Evolutionary conservation across 208 protist species (phyloP), one percentile per base, ranked within the genome.

Genomic region (Leishmania lainsoni): DNA sequence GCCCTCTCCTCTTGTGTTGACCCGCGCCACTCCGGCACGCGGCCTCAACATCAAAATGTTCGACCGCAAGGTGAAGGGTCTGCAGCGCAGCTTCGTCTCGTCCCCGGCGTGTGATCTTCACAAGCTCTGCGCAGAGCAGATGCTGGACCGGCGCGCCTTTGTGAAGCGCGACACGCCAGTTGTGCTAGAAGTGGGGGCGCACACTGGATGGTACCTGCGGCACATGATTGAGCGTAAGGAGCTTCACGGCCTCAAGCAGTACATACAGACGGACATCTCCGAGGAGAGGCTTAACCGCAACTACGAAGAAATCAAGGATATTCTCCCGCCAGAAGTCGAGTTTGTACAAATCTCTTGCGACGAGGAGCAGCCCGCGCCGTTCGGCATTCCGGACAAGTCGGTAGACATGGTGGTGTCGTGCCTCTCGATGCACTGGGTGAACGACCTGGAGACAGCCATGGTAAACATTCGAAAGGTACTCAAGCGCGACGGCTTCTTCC

Each of bases 351-450:
- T 96, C 65, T 96, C 90, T 86, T 96, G 91, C 78, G 95, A 98
- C 59, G 94, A 98, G 78, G 93, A 98, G 86, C 78, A 90, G 77
- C 66, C 77, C 17, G 79, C 83, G 56, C 93, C 95, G 3, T 97
- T 96, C 80, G 92, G 92, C 42, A 89, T 96, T 51, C 93, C 92
- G 6, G 88, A 92, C 75, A 88, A 92, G 65, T 95, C 93, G n/a
- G 93, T 98, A 22, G 95, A 98, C 78, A 96, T 98, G 92, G 90
- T 91, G 5, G 89, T 96, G 4, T 95, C 95, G 39, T 96, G 92
- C 76, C 87, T 98, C 17, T 96, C 91, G 12, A 93, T 98, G 92
- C 95, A 98, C 82, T 98, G 95, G 95, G 93, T 97, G 56, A 98
- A 98, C 78, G 93, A 98, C 76, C 81, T 98, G 29, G 92, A 98